Evolutionary conservation across 257 asterid species (phyloP).

Genomic region (Plantago elongata): DNA sequence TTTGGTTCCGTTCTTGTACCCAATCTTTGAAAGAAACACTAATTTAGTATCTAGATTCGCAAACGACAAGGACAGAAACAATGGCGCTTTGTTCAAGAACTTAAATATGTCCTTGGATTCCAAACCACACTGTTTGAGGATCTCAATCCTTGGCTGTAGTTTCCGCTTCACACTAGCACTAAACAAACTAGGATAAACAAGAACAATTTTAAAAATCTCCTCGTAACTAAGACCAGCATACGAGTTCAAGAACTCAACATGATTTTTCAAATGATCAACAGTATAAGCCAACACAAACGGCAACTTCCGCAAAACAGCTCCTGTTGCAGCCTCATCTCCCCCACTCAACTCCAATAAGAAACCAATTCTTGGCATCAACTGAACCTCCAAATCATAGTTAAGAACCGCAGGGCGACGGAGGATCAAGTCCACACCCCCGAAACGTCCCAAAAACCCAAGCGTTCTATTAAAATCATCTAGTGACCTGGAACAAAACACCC

Average conservation of each 20-base stretch:
- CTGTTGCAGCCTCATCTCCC: constrained; percentile 49
- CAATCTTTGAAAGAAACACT: constrained; percentile 67
- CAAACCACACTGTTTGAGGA: constrained; percentile 77
- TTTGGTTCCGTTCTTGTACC: constrained; percentile 52
- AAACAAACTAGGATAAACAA: constrained; percentile 65
- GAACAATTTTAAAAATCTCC: constrained; percentile 67
- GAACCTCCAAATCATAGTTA: constrained; percentile 58
- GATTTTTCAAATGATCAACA: constrained; percentile 66
- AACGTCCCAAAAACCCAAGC: constrained; percentile 56
- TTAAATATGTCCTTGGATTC: constrained; percentile 51
- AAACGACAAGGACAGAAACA: constrained; percentile 70
- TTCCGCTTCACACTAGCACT: constrained; percentile 81
- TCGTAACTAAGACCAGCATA: constrained; percentile 61
- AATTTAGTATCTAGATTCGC: constrained; percentile 61
- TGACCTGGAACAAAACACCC: constrained; percentile 60
- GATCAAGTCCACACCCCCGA: constrained; percentile 62
- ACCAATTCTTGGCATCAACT: constrained; percentile 67
- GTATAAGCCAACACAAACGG: constrained; percentile 70
- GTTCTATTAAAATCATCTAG: constrained; percentile 52
- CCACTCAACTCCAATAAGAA: constrained; percentile 64
- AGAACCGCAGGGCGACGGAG: constrained; percentile 74
- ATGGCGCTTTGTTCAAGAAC: constrained; percentile 74
- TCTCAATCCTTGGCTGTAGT: constrained; percentile 71
- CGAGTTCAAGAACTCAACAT: constrained; percentile 64
- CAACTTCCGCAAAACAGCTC: constrained; percentile 50